Evolutionary conservation across 495 filamentous ascomycete genomes (phyloP), one percentile per base, ranked within the genome.

Genomic region (Penicillium roqueforti): DNA sequence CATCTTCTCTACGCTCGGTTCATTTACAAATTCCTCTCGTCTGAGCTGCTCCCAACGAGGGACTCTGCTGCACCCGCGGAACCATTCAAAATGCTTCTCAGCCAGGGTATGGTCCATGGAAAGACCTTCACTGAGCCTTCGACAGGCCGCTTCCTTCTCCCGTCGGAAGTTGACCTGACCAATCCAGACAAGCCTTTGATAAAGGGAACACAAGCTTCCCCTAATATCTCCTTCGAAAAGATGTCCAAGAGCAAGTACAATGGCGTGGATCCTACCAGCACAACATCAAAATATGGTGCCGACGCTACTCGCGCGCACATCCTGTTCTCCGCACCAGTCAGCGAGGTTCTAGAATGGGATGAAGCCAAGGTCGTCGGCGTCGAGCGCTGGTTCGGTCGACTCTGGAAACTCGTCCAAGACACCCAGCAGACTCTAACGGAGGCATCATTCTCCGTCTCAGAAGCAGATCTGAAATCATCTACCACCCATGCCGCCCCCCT

Each of bases 161-260:
- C 88, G 0, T 78, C 83, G 3, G 91, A 95, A 62, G 74, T 96
- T 14, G 85, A 92, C 53, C 59, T 86, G 11, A 80, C 73, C 9
- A 73, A 79, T 39, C 71, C 78, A 3, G 62, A 77, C 0, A 75
- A 76, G 7, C 87, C 87, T 2, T 74, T 79, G 44, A 78, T 91
- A 34, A 76, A 76, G 37, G 76, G 77, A 0, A 85, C 84, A 1
- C 80, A 80, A 19, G 65, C 80, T 40, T 61, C 61, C 0, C 83
- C 87, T 3, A 77, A 67, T 10, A 63, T 91, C 26, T 83, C 81
- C 1, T 95, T 82, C 52, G 89, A 96, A 68, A 96, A 96, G 60
- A 96, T 96, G 91, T 92, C 87, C n/a, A 96, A 96, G 68, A 92
- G 88, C 52, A 96, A 96, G 62, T 78, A 93, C 70, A 96, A 96